Evolutionary conservation across 306 rosid species (phyloP), one percentile per base, ranked within the genome.

Genomic region (Rubus idaeus): DNA sequence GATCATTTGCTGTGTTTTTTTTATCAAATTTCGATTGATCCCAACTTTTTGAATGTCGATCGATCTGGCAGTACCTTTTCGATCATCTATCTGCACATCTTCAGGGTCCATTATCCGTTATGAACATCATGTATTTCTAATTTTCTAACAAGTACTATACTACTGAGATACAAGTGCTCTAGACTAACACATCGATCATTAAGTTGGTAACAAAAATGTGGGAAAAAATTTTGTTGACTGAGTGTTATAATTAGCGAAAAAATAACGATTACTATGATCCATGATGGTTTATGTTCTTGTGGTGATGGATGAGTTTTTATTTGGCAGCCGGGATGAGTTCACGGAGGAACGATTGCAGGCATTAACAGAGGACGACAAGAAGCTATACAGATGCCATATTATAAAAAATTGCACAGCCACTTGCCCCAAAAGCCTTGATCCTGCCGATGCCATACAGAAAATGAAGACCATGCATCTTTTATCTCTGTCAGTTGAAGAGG

Each of bases 391-490:
- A 42, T 78, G 85, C 20, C 63, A 79, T 62, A 70, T 64, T 18
- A 75, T 75, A 2, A 55, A 75, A 77, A 87, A 85, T 61, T 87
- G 88, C 71, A 82, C 63, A 12, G 78, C 83, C 6, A 75, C 76
- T 8, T 87, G 83, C 68, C 85, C 88, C 65, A 82, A 82, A 72
- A 76, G 83, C 74, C 86, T 84, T 0, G 35, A 84, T 68, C 84
- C 79, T 16, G 69, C 87, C 13, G 45, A n/a, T 50, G 88, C 87
- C 21, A 87, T 87, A 66, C 68, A 79, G 62, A 77, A 80, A 75
- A 79, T 81, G 86, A 87, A 84, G 73, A 68, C 64, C 40, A 30
- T 30, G 35, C 35, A 30, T 30, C 35, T 30, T 1, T 30, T 30
- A 30, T 30, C 35, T 30, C 35, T 30, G 35, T 30, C 35, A 30